Evolutionary conservation across 225 moss, liverwort and hornwort species (phyloP), one percentile per base, ranked within the genome.

Genomic region (Straminergon stramineum): DNA sequence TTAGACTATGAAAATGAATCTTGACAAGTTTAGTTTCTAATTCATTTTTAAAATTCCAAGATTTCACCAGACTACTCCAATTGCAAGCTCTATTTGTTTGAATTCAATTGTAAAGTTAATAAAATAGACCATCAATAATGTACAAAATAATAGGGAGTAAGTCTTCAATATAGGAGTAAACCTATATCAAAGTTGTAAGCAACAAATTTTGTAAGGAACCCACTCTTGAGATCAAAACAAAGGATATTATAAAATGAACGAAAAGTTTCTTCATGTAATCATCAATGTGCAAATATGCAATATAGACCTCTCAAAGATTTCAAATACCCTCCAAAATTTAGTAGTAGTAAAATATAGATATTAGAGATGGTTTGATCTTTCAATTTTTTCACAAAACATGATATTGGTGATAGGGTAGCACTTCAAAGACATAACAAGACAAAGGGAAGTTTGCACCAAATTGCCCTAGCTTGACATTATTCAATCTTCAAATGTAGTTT

Each of bases 141-240:
- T 39, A 39, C 13, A 13, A 39, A 68, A 39, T 23, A 24, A 39
- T 14, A 39, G 7, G 39, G 1, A 39, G 5, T 39, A 39, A 70
- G 4, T 39, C 8, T 70, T 0, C 5, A 0, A 39, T 24, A 70
- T 39, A 24, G 1, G 3, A 23, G 0, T 22, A 39, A 70, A 39
- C 23, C 70, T 13, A 39, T 39, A 14, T 69, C 0, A 31, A 1
- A 69, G n/a, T 69, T 7, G 0, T n/a, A 69, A 0, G 22, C 13
- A 69, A 68, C 69, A 37, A 37, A 22, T n/a, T n/a, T 12, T n/a
- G 12, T 69, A 69, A 12, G 2, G 22, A 67, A 67, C 10, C 0
- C 1, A 6, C 7, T 12, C 13, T 69, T n/a, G 22, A 69, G 4
- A n/a, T n/a, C 1, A n/a, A 69, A 69, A 13, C 2, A 1, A n/a